A percentile compares a stretch with the other conserved stretches of the same genome.
These are phyloP conservation scores for Ascosphaera pollenicola DNA, from an alignment of 2,329 filamentous ascomycete species.

Conservation along the genomic window DNA sequence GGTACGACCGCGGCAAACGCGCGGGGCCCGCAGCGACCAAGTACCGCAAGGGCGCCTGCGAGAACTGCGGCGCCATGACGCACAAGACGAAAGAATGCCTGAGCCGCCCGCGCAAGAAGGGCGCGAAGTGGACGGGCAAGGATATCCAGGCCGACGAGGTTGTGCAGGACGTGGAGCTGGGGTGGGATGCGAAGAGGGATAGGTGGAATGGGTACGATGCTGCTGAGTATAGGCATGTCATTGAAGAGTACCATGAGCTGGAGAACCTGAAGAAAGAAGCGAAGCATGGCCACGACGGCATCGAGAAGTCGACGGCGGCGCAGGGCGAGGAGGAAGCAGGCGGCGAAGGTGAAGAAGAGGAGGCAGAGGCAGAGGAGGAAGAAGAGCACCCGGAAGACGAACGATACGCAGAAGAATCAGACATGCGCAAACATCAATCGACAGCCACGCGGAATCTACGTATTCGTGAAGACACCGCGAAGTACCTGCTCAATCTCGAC, in stretches of 20 bases:
- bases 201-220: constrained; percentile 97
- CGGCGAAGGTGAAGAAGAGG: constrained; percentile 36
- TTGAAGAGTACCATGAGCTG: constrained; percentile 72
- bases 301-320: too few species aligned
- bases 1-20: constrained; percentile 82
- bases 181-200: constrained; percentile 95
- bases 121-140: constrained; percentile 76
- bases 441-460: constrained; percentile 79
- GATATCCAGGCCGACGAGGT: constrained; percentile 87
- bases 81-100: constrained; percentile 92
- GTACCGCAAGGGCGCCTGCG: constrained; percentile 92
- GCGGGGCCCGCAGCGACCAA: constrained; percentile 77
- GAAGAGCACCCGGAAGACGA: constrained; percentile 20
- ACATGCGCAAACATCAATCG: constrained; percentile 86
- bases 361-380: constrained; percentile 32
- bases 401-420: constrained; percentile 76
- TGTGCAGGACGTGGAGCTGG: constrained; percentile 63
- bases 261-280: constrained; percentile 46
- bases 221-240: constrained; percentile 63
- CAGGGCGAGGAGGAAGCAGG: constrained; percentile 21
- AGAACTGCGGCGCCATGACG: constrained; percentile 94
- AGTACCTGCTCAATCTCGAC: constrained; percentile 87
- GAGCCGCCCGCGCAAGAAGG: constrained; percentile 65
- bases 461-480: constrained; percentile 89
- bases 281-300: constrained; percentile 9